phyloP scores from a whole-genome alignment of 345 rosid species.

The Erodium maritimum region DNA sequence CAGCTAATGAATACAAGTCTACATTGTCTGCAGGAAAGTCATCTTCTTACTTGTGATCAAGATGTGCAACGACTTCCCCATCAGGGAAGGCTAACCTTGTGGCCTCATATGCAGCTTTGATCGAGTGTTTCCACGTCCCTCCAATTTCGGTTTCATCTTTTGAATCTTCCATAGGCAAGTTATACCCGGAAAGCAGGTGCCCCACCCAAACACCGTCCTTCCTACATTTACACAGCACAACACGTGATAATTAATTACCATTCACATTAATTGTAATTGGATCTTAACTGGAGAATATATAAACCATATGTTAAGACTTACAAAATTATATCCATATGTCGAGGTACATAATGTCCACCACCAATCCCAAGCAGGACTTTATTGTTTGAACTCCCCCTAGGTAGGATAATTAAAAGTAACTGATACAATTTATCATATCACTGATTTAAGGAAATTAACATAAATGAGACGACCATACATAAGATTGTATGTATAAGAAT shows the following conservation, averaged over 20 bases:
- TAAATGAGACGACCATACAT: too few relatives aligned
- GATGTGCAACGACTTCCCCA: constrained; percentile 78
- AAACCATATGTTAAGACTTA: constrained; percentile 24
- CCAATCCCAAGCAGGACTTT: constrained; percentile 82
- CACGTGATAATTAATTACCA: too few relatives aligned
- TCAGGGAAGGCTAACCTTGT: constrained; percentile 75
- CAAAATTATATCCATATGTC: constrained; percentile 76
- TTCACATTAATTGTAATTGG: too few relatives aligned
- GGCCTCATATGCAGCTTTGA: constrained; percentile 66
- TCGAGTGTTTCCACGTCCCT: constrained; percentile 76
- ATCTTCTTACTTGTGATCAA: constrained; percentile 73
- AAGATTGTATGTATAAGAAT: too few relatives aligned
- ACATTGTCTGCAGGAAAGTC: too few relatives aligned
- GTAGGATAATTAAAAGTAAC: background rate
- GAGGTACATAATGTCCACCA: constrained; percentile 92
- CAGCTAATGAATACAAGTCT: too few relatives aligned
- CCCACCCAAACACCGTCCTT: constrained; percentile 83
- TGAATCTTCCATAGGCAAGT: constrained; percentile 73
- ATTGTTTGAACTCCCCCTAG: constrained; percentile 41
- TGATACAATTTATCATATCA: too few relatives aligned
- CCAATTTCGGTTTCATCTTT: constrained; percentile 33
- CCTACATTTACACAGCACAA: constrained; percentile 16
- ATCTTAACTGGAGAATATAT: background rate
- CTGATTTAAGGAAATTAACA: too few relatives aligned
- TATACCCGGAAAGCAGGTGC: constrained; percentile 78